Conservation (phyloP, 1,139 yeast genomes). For the Groenewaldozyma sp. region DNA sequence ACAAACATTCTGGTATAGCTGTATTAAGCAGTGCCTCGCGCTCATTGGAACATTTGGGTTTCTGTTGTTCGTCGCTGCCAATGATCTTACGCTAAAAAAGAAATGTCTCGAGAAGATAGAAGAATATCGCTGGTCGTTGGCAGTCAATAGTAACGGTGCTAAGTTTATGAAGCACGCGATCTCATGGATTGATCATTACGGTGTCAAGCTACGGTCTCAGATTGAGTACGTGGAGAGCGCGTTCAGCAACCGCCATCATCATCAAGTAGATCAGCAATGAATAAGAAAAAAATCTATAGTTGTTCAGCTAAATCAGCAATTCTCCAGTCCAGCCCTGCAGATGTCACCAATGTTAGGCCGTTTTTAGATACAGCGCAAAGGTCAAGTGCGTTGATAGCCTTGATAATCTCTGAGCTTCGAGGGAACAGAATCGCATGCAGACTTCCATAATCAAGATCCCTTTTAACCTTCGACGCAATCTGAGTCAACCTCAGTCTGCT, state of each 20-base stretch:
- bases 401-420: background rate
- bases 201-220: constrained; percentile 9
- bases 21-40: constrained; percentile 62
- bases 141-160: constrained; percentile 23
- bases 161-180: constrained; percentile 24
- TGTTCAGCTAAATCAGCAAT: constrained; percentile 9
- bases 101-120: constrained; percentile 20
- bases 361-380: constrained; percentile 6
- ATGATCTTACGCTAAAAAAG: constrained; percentile 12
- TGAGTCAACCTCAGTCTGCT: background rate
- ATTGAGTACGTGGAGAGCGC: background rate
- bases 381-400: constrained; percentile 3
- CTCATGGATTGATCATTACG: constrained; percentile 19
- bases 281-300: too few species aligned
- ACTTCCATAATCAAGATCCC: background rate
- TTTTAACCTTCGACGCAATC: background rate
- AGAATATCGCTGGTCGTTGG: constrained; percentile 24
- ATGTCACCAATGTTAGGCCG: constrained; percentile 9
- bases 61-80: constrained; percentile 14
- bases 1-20: constrained; percentile 78
- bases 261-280: too few species aligned
- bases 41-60: constrained; percentile 64
- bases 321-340: constrained; percentile 14
- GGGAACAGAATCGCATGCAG: constrained; percentile 1
- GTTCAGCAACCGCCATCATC: background rate